phyloP scores from a whole-genome alignment of 176 grass and related monocot species.

The Avena sativa region DNA sequence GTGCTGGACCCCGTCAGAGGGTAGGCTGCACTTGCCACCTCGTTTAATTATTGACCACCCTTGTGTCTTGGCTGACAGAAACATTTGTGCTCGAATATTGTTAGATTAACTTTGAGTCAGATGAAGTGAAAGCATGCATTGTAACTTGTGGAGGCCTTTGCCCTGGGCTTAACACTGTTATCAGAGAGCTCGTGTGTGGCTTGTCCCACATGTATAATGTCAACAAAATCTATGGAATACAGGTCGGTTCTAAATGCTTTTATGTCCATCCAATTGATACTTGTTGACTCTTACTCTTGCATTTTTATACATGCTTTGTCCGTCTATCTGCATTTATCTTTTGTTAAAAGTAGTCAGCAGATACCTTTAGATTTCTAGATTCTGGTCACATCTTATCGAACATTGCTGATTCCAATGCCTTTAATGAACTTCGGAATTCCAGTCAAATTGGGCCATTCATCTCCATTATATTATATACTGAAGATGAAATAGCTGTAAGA shows the following conservation, averaged over 20 bases:
- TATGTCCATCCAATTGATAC: not conserved
- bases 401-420: not conserved
- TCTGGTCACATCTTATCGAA: not conserved
- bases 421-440: not conserved
- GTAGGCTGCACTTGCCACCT: constrained; percentile 42
- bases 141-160: constrained; percentile 98
- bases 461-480: not conserved
- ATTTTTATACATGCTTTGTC: not conserved
- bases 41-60: constrained; percentile 23
- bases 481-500: not conserved
- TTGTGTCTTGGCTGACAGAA: constrained; percentile 40
- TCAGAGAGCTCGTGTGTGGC: constrained; percentile 94
- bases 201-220: constrained; percentile 95
- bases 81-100: constrained; percentile 36
- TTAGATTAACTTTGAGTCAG: constrained; percentile 86
- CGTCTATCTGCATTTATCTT: not conserved
- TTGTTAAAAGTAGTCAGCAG: not conserved
- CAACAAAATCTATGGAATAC: constrained; percentile 77
- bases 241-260: constrained; percentile 49
- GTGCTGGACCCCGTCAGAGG: constrained; percentile 92
- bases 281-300: constrained; percentile 3
- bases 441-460: not conserved
- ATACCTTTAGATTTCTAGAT: constrained; percentile 20
- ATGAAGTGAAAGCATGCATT: constrained; percentile 92
- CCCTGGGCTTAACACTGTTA: constrained; percentile 98